Evolutionary conservation across 441 rosid genomes (phyloP), one percentile per base, ranked within the genome.

Genomic region (Biscutella laevigata): DNA sequence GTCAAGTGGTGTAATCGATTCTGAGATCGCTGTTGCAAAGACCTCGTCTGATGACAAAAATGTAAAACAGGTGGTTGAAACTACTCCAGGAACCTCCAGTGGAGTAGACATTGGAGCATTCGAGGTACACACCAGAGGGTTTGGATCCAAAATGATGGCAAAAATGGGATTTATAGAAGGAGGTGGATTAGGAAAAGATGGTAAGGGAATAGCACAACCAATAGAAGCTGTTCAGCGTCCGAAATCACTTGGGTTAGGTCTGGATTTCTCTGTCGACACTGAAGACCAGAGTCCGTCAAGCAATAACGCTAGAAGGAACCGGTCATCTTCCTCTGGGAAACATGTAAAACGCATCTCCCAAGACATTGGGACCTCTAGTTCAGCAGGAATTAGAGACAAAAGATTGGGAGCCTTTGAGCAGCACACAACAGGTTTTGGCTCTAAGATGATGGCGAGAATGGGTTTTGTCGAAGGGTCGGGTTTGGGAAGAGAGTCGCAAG

Each of bases 91-190:
- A 15, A 21, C 64, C 12, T 28, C 59, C 41, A 59, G 41, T 35
- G 69, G 82, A 41, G 71, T 50, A 35, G 70, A 69, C 45, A 68
- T 77, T 28, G 98, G 91, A 38, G 80, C 88, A 21, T 91, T 91
- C 17, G 96, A 92, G 86, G 71, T 75, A 20, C 92, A 84, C 64
- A 92, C 98, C 5, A 83, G 66, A 69, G 98, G 96, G 14, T 92
- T 88, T 55, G 98, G 98, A 57, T 91, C 98, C 21, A 91, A 86
- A 74, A 82, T 91, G 89, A 91, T 91, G 98, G 94, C 84, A 0
- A 88, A 79, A 61, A 92, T 88, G 98, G 96, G 98, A 53, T 92
- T 67, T 48, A 57, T 78, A 39, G 88, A 78, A 65, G 98, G 98
- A 17, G 81, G 76, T 5, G 98, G 96, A 25, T 50, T 92, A 36